phyloP scores from a whole-genome alignment of 2,329 filamentous ascomycete genomes.

The Diaporthe velutina region DNA sequence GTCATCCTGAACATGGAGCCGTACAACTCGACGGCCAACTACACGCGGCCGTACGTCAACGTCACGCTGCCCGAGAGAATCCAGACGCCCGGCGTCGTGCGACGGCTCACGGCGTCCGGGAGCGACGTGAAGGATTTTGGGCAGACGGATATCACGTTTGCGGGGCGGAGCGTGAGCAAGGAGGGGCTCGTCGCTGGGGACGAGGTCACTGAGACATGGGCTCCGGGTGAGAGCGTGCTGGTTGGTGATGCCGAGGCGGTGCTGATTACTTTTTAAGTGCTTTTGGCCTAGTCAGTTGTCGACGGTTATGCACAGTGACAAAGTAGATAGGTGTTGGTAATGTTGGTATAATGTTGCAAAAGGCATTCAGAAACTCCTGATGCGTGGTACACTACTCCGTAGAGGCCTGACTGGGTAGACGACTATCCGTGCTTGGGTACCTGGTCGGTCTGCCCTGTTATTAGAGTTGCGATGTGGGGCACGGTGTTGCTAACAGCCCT shows the following conservation, averaged over 20 bases:
- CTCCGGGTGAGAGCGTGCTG: neutral
- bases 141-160: slow-evolving; percentile 41
- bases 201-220: slow-evolving; percentile 1
- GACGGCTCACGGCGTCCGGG: slow-evolving; percentile 12
- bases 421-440: too few relatives aligned
- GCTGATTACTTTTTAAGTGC: slow-evolving; percentile 4
- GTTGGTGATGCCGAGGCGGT: slow-evolving; percentile 25
- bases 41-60: slow-evolving; percentile 34
- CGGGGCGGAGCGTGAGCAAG: slow-evolving; percentile 36
- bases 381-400: too few relatives aligned
- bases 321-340: neutral
- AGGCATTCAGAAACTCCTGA: neutral
- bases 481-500: neutral
- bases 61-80: slow-evolving; percentile 33
- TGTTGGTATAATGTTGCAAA: neutral
- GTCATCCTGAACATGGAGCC: slow-evolving; percentile 39
- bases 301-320: neutral
- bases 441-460: neutral
- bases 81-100: neutral
- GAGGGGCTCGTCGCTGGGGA: neutral
- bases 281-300: neutral
- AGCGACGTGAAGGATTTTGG: slow-evolving; percentile 34
- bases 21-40: slow-evolving; percentile 40
- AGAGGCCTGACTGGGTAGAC: neutral
- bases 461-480: slow-evolving; percentile 9